phyloP scores from a whole-genome alignment of 2,329 filamentous ascomycete species.

The Lachnellula willkommii region DNA sequence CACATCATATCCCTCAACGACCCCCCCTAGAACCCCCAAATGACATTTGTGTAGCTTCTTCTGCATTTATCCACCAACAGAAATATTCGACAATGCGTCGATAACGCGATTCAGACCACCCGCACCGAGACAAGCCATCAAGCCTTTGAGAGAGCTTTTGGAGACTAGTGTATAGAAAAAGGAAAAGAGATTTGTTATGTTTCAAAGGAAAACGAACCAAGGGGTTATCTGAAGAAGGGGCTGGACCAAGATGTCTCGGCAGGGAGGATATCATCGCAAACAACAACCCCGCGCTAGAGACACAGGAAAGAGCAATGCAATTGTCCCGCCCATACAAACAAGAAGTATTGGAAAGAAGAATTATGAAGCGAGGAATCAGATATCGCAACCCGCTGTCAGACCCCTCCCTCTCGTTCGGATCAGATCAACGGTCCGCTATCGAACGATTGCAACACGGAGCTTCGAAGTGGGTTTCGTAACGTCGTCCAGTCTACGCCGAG shows the following conservation, averaged over 20 bases:
- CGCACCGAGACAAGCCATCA: conserved; percentile 23
- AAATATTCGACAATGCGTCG: conserved; percentile 19
- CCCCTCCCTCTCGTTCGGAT: conserved; percentile 19
- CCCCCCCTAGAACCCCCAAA: conserved; percentile 3
- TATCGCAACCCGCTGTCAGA: conserved; percentile 25
- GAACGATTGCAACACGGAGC: conserved; percentile 30
- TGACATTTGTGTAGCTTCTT: conserved; percentile 8
- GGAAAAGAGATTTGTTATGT: conserved; percentile 15
- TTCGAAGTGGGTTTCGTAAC: conserved; percentile 40
- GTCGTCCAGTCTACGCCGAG: conserved; percentile 43
- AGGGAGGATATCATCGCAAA: conserved; percentile 32
- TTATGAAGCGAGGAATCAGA: conserved; percentile 40
- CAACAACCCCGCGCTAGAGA: conserved; percentile 27
- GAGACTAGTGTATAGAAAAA: conserved; percentile 17
- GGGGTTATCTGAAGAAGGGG: conserved; percentile 18
- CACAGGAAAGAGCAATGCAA: conserved; percentile 33
- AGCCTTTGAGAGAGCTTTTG: conserved; percentile 26
- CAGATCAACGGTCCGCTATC: conserved; percentile 27
- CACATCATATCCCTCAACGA: conserved; percentile 14
- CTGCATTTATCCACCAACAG: conserved; percentile 17
- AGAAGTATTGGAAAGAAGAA: conserved; percentile 34
- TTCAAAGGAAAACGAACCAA: conserved; percentile 17
- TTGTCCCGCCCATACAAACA: conserved; percentile 32
- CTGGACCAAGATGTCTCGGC: conserved; percentile 29
- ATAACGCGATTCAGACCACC: conserved; percentile 15